These are phyloP conservation scores for Chloranthus sessilifolius DNA, from an alignment of 164 flowering plant genomes.

Conservation along the genomic window DNA sequence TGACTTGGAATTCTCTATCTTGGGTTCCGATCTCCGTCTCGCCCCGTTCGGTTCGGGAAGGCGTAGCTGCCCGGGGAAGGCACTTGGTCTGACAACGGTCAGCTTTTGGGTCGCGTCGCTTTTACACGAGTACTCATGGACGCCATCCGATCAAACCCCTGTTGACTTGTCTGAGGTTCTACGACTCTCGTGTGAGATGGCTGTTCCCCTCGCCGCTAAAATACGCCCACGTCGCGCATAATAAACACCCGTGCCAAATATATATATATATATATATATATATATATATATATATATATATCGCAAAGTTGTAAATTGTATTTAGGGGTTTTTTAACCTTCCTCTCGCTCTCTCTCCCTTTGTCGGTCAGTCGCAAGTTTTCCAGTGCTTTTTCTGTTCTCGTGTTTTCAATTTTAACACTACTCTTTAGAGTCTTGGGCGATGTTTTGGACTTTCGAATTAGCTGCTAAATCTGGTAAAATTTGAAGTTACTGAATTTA, in stretches of 20 bases:
- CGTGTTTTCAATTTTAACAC: too few relatives aligned
- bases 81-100: conserved; percentile 51
- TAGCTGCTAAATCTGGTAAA: too few relatives aligned
- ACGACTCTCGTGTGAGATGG: conserved; percentile 58
- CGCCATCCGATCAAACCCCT: conserved; percentile 16
- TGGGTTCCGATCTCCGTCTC: conserved; percentile 62
- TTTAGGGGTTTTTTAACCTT: too few relatives aligned
- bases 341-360: too few relatives aligned
- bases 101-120: conserved; percentile 52
- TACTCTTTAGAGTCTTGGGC: too few relatives aligned
- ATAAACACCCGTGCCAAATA: too few relatives aligned
- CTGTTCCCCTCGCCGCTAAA: conserved; percentile 30
- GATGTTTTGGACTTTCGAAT: too few relatives aligned
- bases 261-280: too few relatives aligned
- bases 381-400: too few relatives aligned
- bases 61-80: conserved; percentile 64
- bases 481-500: too few relatives aligned
- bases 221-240: conserved; percentile 26
- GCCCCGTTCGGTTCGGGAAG: conserved; percentile 82
- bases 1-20: conserved; percentile 37
- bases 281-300: too few relatives aligned
- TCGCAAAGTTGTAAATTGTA: too few relatives aligned
- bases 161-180: conserved; percentile 45
- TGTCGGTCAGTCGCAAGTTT: conserved; percentile 7
- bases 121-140: conserved; percentile 52